Conservation (phyloP, 345 rosid genomes). For the Aethionema arabicum region DNA sequence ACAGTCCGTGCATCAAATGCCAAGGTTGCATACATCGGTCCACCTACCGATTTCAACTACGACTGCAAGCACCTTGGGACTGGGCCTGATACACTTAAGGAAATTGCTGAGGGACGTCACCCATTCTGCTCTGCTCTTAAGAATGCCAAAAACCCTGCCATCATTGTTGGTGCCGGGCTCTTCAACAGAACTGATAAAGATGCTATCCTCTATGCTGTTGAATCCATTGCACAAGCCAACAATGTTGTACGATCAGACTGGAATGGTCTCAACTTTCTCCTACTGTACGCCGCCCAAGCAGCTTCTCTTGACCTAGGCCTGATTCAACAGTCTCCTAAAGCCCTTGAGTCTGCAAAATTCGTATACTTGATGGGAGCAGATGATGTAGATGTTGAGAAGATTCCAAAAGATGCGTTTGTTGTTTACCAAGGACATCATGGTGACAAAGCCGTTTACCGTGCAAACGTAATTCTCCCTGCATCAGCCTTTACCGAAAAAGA, state of each 20-base stretch:
- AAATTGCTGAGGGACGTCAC: constrained; percentile 80
- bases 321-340: constrained; percentile 64
- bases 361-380: constrained; percentile 98
- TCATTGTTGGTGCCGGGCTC: constrained; percentile 85
- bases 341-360: constrained; percentile 77
- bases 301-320: constrained; percentile 99
- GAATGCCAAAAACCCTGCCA: constrained; percentile 86
- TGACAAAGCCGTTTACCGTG: constrained; percentile 78
- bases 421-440: constrained; percentile 99
- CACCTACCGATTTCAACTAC: constrained; percentile 73
- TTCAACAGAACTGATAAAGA: constrained; percentile 80
- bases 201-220: constrained; percentile 72
- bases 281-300: constrained; percentile 92
- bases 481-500: constrained; percentile 93
- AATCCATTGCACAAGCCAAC: constrained; percentile 64
- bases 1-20: constrained; percentile 80
- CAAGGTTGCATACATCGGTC: constrained; percentile 89
- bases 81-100: constrained; percentile 72
- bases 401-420: constrained; percentile 86
- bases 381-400: constrained; percentile 73
- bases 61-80: constrained; percentile 86
- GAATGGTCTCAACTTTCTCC: constrained; percentile 92
- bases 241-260: constrained; percentile 84
- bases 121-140: constrained; percentile 60
- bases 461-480: constrained; percentile 90